Evolutionary conservation across 2,329 filamentous ascomycete species (phyloP), one percentile per base, ranked within the genome.

Genomic region (Clonostachys chloroleuca): DNA sequence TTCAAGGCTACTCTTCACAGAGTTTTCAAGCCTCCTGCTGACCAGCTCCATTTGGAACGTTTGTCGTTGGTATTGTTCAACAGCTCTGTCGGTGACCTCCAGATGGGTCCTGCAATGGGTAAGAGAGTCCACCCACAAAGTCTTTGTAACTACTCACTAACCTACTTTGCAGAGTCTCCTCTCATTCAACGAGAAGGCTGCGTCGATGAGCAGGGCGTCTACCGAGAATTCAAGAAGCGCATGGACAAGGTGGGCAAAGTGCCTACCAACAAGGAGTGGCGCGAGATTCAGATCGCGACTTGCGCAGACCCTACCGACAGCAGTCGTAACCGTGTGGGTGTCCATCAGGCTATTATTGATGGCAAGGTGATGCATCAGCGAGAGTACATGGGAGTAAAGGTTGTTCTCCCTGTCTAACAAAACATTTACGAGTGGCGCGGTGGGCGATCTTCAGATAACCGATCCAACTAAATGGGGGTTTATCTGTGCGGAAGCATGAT

Each of bases 251-350:
- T 68, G 6, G 52, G 65, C 18, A 61, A 68, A 7, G 69, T 74
- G 16, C 72, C 72, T 0, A 74, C 69, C 12, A 73, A 73, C 50
- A 55, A 59, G 2, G 61, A 75, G 51, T 76, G 70, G 72, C 65
- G 72, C n/a, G 72, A 76, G 55, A 73, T 74, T 30, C 70, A 75
- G 53, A 73, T 75, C 41, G 57, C 68, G 1, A 73, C 69, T 5
- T 59, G 56, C 13, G 70, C 68, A 1, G 67, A 71, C 49, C 66
- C 68, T 2, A 73, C 70, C 0, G 69, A 72, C 51, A 63, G 60
- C 1, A 59, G 60, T 17, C 56, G 60, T 37, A 72, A 73, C 51
- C 55, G 67, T 9, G 50, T 72, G 35, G 69, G 69, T 42, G 69
- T 62, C 16, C 59, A 72, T 46, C 69, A 73, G 46, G 63, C 69